phyloP scores from a whole-genome alignment of 768 basidiomycete species.

The Dictyophora rubrovolvata region DNA sequence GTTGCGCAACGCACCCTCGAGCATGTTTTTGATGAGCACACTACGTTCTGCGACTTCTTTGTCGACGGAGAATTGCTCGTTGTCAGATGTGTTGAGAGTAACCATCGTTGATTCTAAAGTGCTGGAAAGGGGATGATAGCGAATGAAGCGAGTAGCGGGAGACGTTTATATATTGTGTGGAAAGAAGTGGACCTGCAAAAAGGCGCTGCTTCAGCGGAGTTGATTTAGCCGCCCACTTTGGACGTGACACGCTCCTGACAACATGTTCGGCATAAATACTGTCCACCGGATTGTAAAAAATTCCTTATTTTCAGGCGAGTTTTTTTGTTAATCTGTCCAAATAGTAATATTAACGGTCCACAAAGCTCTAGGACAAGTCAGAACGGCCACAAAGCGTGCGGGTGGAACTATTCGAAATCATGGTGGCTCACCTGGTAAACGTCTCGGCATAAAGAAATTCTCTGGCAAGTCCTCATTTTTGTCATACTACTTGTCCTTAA shows the following conservation, averaged over 20 bases:
- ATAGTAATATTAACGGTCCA: conserved; percentile 21
- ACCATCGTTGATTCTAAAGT: conserved; percentile 46
- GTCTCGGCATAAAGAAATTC: conserved; percentile 93
- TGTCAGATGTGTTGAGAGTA: conserved; percentile 88
- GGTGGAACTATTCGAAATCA: conserved; percentile 92
- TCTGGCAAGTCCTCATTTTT: conserved; percentile 54
- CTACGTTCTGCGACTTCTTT: conserved; percentile 91
- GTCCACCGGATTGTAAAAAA: neutral
- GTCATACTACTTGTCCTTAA: neutral
- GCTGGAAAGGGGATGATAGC: conserved; percentile 10
- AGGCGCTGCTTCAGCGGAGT: conserved; percentile 3
- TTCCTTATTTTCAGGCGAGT: conserved; percentile 8
- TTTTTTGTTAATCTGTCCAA: neutral
- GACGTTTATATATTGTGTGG: neutral
- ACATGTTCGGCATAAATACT: conserved; percentile 1
- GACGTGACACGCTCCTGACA: neutral
- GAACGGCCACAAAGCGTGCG: conserved; percentile 93
- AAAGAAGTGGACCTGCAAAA: neutral
- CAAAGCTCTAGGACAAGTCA: conserved; percentile 53
- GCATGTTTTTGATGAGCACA: conserved; percentile 99
- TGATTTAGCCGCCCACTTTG: neutral
- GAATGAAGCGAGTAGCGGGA: neutral
- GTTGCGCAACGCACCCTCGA: conserved; percentile 57
- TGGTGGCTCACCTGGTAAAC: conserved; percentile 85
- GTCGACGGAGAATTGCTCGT: conserved; percentile 88